Evolutionary conservation across 441 rosid genomes (phyloP).

Genomic region (Sinapis alba): DNA sequence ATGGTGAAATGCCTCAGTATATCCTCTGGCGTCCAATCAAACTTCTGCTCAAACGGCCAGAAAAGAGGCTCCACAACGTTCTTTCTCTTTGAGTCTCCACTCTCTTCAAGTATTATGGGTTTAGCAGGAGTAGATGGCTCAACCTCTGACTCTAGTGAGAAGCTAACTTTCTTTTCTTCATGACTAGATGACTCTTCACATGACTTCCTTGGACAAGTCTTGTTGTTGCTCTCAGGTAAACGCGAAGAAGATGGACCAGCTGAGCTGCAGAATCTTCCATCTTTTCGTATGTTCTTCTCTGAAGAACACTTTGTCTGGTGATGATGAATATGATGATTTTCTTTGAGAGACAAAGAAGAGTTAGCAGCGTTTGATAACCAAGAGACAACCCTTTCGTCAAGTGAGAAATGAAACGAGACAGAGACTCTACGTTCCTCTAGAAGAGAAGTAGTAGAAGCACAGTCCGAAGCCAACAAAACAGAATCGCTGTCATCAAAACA

Average conservation of each 20-base stretch:
- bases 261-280: constrained; percentile 10
- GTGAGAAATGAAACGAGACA: constrained; percentile 37
- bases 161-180: constrained; percentile 28
- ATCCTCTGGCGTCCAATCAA: constrained; percentile 51
- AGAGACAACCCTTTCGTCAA: constrained; percentile 47
- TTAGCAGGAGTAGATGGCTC: background rate
- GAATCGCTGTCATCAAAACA: constrained; percentile 45
- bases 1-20: constrained; percentile 46
- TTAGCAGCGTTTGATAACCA: constrained; percentile 46
- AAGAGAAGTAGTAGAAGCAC: constrained; percentile 41
- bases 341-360: constrained; percentile 9
- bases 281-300: constrained; percentile 5
- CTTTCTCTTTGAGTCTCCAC: constrained; percentile 31
- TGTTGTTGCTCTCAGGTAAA: constrained; percentile 18
- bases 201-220: constrained; percentile 16
- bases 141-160: constrained; percentile 2
- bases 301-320: background rate
- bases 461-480: constrained; percentile 55
- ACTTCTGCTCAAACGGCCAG: constrained; percentile 57
- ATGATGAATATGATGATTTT: background rate
- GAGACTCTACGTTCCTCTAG: constrained; percentile 45
- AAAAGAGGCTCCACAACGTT: constrained; percentile 50
- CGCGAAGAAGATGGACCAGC: background rate
- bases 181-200: constrained; percentile 23
- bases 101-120: constrained; percentile 17